Percentiles rank a stretch among this genome's conserved stretches.
Conservation (phyloP, 1,284 basidiomycete genomes). For the Bondarzewia mesenterica region DNA sequence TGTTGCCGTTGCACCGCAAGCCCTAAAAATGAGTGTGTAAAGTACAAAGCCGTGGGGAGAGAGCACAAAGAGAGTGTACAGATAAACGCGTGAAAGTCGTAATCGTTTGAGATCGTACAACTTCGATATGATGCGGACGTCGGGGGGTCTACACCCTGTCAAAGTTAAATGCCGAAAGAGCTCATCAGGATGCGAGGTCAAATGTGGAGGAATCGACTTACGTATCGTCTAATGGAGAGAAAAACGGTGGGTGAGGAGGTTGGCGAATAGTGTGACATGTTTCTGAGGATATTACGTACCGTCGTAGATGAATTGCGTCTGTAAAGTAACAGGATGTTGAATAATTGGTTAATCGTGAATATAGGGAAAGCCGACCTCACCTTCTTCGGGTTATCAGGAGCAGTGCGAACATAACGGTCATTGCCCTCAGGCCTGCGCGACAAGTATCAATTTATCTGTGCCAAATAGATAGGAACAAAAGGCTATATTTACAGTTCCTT, state of each 20-base stretch:
- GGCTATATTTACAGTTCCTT: slow-evolving; percentile 63
- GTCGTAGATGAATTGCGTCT: slow-evolving; percentile 75
- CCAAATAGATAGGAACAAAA: neutral
- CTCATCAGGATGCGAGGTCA: neutral
- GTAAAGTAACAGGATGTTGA: slow-evolving; percentile 9
- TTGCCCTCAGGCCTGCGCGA: slow-evolving; percentile 61
- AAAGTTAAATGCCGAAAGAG: no score
- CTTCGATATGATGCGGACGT: no score
- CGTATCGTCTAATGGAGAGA: slow-evolving; percentile 29
- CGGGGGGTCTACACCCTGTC: no score
- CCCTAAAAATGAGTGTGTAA: no score
- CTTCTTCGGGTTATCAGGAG: slow-evolving; percentile 87
- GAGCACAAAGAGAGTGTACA: no score
- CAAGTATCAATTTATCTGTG: neutral
- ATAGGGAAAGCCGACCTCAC: slow-evolving; percentile 27
- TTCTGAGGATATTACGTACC: slow-evolving; percentile 33
- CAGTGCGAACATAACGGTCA: slow-evolving; percentile 67
- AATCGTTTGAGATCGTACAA: no score
- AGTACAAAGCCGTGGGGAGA: no score
- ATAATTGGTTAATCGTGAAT: neutral
- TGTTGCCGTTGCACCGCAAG: no score
- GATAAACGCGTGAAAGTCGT: no score
- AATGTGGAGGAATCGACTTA: slow-evolving; percentile 18
- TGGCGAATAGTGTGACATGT: neutral
- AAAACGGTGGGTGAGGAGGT: neutral